Evolutionary conservation across 306 rosid genomes (phyloP), one percentile per base, ranked within the genome.

Genomic region (Elaeagnus macrophylla): DNA sequence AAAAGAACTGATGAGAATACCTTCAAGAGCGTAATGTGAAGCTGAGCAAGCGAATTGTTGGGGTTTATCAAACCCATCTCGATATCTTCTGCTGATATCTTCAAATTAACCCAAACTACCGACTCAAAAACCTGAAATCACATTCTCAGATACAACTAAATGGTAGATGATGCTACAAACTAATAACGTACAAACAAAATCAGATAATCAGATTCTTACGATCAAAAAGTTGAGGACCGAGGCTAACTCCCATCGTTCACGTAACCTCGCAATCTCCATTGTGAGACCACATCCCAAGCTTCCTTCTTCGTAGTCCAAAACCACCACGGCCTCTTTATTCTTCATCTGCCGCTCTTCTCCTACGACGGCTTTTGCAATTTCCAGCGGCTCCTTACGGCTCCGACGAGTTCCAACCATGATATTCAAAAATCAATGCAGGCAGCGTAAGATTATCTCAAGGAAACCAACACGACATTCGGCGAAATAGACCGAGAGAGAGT

Each of bases 191-290:
- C 7, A 17, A 62, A 20, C 40, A 53, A 36, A 48, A 25, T 32
- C 32, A 51, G 48, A 53, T 51, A 59, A 69, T 9, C 13, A 9
- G 10, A 13, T 7, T 42, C 46, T 9, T 56, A 90, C 97, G 37
- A 70, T 72, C 20, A 90, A 39, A 67, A 83, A 90, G 52, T 90
- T 78, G 66, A 86, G 65, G 55, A 90, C 86, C 39, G 95, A 90
- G 40, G 97, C 95, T 5, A 90, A 78, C 43, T 90, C 95, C 97
- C 97, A 90, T 20, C 85, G 83, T 37, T 64, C 37, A 14, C 97
- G 94, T 18, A 86, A 72, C 64, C 65, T 82, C 38, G 48, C 51
- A 60, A 86, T 65, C 75, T 79, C 84, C 0, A 39, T 40, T 19
- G 67, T 59, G 6, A 67, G 13, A 13, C 41, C 36, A 53, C 16